These are phyloP conservation scores for Saururus chinensis DNA, from an alignment of 164 flowering plant species.

Conservation along the genomic window DNA sequence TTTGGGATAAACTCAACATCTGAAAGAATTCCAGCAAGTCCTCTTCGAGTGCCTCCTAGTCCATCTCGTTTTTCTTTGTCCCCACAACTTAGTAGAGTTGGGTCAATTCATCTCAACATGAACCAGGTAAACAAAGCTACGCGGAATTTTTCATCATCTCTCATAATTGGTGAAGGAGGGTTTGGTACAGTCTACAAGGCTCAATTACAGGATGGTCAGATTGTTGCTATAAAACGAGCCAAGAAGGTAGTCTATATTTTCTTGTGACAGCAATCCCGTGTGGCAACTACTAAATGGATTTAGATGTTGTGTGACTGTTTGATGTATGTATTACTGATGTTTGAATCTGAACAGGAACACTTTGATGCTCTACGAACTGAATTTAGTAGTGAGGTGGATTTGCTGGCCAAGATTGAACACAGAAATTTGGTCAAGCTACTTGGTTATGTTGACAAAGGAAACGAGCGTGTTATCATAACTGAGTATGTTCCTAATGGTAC, in stretches of 20 bases:
- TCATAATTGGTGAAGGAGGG: conserved; percentile 78
- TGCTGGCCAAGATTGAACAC: conserved; percentile 86
- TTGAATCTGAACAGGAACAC: conserved; percentile 43
- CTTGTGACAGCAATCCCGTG: too few species aligned
- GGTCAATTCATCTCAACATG: conserved; percentile 64
- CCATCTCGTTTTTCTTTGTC: conserved; percentile 62
- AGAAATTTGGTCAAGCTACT: conserved; percentile 81
- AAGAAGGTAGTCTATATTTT: conserved; percentile 54
- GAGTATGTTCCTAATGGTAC: conserved; percentile 91
- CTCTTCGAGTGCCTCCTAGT: conserved; percentile 71
- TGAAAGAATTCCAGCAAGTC: conserved; percentile 35
- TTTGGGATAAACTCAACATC: conserved; percentile 30
- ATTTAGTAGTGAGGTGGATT: conserved; percentile 88
- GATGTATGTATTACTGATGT: background rate
- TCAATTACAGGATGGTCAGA: conserved; percentile 58
- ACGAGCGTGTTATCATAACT: conserved; percentile 78
- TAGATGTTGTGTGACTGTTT: background rate
- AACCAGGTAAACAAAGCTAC: conserved; percentile 69
- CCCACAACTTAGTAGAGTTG: conserved; percentile 52
- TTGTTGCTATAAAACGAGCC: conserved; percentile 90
- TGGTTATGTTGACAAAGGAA: conserved; percentile 81
- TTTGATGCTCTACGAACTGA: conserved; percentile 45
- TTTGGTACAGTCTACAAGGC: conserved; percentile 89
- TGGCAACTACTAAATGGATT: background rate
- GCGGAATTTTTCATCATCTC: conserved; percentile 54